These are phyloP conservation scores for Clonostachys rhizophaga DNA, from an alignment of 2,329 filamentous ascomycete genomes.

Conservation along the genomic window DNA sequence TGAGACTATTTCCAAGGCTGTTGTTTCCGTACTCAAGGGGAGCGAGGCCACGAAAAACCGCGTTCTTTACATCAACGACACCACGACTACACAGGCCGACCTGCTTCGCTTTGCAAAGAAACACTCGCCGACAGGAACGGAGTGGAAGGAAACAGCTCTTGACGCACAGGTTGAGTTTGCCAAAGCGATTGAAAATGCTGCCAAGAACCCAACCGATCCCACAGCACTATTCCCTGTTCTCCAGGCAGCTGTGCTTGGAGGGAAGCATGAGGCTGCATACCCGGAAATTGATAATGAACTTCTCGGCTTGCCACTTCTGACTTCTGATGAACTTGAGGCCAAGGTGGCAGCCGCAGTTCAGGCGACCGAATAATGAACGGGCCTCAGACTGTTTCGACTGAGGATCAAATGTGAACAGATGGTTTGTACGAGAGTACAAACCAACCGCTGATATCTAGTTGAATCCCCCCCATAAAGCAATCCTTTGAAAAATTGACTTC, in stretches of 20 bases:
- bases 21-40: conserved; percentile 36
- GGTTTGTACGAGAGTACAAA: no score
- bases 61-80: conserved; percentile 28
- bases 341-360: conserved; percentile 5
- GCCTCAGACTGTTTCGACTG: no score
- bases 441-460: no score
- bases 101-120: conserved; percentile 36
- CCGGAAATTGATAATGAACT: conserved; percentile 21
- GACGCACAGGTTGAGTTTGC: conserved; percentile 1
- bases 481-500: no score
- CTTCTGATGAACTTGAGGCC: conserved; percentile 21
- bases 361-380: no score
- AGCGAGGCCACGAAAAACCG: conserved; percentile 41
- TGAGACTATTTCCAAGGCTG: conserved; percentile 29
- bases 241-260: conserved; percentile 10
- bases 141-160: conserved; percentile 28
- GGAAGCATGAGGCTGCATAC: conserved; percentile 15
- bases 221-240: conserved; percentile 9
- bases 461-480: no score
- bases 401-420: no score
- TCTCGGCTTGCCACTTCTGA: conserved; percentile 25
- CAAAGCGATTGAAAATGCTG: not conserved
- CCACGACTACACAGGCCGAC: conserved; percentile 29
- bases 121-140: conserved; percentile 25
- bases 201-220: no score